Conservation (phyloP, 129 eudicot species). For the sunflower (Helianthus annuus) region DNA sequence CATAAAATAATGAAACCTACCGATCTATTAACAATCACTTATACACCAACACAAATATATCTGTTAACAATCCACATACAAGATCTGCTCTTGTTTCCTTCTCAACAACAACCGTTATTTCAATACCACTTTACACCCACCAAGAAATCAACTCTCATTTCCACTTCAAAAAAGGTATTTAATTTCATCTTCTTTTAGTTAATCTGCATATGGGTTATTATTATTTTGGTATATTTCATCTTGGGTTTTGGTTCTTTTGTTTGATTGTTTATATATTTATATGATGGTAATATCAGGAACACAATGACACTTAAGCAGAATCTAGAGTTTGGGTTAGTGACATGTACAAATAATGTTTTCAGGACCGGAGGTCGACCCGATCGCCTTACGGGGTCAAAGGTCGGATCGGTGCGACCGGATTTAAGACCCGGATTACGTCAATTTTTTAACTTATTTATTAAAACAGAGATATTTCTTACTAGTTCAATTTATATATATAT, state of each 20-base stretch:
- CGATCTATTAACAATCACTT: too few species aligned
- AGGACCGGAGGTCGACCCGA: too few species aligned
- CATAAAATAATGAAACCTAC: too few species aligned
- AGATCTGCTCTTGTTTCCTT: conserved; percentile 39
- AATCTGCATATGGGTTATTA: conserved; percentile 12
- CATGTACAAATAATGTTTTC: too few species aligned
- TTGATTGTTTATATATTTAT: not conserved
- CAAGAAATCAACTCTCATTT: conserved; percentile 22
- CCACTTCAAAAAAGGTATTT: conserved; percentile 30
- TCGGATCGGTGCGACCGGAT: too few species aligned
- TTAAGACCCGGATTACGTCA: too few species aligned
- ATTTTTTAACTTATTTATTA: too few species aligned
- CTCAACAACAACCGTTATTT: conserved; percentile 31
- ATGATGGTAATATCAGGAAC: conserved; percentile 28
- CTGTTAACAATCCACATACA: conserved; percentile 5
- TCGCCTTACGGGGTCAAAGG: too few species aligned
- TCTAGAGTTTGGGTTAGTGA: conserved; percentile 28
- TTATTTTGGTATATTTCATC: not conserved
- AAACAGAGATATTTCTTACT: too few species aligned
- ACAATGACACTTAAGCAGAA: conserved; percentile 29
- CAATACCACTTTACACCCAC: conserved; percentile 11
- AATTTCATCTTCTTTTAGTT: conserved; percentile 2
- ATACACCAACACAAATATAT: too few species aligned
- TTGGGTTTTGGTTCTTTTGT: conserved; percentile 11
- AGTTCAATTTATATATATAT: too few species aligned